Conservation (phyloP, 345 rosid species). For the Citrus unshiu region DNA sequence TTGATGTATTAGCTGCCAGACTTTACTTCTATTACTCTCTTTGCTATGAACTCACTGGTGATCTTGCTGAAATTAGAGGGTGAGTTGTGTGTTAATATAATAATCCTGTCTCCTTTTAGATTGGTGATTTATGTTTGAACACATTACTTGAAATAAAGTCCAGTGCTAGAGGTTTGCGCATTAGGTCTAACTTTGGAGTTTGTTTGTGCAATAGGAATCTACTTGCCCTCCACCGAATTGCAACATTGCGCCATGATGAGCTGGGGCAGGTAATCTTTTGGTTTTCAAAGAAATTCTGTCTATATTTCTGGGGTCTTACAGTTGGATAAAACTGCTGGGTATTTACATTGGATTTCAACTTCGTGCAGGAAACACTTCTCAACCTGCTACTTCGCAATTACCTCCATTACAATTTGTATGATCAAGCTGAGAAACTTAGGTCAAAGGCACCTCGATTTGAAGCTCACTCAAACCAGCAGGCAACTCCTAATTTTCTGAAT, state of each 20-base stretch:
- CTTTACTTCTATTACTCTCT: constrained; percentile 55
- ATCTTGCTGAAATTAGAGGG: constrained; percentile 61
- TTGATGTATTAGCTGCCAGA: constrained; percentile 53
- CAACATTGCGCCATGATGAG: constrained; percentile 62
- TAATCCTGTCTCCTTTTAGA: neutral
- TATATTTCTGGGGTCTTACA: neutral
- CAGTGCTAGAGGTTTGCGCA: too few relatives aligned
- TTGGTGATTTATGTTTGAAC: neutral
- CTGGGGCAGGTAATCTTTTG: constrained; percentile 46
- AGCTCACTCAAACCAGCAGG: constrained; percentile 57
- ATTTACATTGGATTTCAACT: neutral
- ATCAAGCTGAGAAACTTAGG: constrained; percentile 61
- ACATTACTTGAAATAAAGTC: neutral
- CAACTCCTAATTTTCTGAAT: neutral
- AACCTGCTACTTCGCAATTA: constrained; percentile 57
- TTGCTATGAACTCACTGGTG: constrained; percentile 55
- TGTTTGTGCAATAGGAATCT: constrained; percentile 37
- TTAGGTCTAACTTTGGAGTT: constrained; percentile 11
- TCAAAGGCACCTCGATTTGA: constrained; percentile 63
- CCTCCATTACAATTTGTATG: constrained; percentile 61
- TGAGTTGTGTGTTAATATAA: constrained; percentile 8
- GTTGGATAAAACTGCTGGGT: neutral
- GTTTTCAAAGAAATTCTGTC: neutral
- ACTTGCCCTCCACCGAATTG: constrained; percentile 50
- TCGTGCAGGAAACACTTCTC: constrained; percentile 54